A percentile compares a stretch with the other conserved stretches of the same genome.
Evolutionary conservation across 305 asterid species (phyloP).

Genomic region (Salvia sclarea): DNA sequence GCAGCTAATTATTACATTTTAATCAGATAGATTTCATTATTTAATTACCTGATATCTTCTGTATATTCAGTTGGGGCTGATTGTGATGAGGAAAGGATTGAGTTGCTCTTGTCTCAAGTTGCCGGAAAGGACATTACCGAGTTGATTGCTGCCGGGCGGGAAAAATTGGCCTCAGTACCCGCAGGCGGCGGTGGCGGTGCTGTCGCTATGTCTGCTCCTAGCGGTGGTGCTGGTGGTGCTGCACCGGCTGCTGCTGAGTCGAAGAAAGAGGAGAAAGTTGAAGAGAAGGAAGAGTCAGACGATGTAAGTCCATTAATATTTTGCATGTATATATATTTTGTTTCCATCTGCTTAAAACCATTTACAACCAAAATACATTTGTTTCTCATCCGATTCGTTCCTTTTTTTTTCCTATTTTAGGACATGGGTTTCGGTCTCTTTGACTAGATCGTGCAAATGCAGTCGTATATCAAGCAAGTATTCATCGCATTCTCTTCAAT

Average conservation of each 20-base stretch:
- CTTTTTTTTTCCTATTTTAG: constrained; percentile 33
- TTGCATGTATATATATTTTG: not conserved
- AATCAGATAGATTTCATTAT: too few relatives aligned
- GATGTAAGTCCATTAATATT: constrained; percentile 35
- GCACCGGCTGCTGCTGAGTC: constrained; percentile 55
- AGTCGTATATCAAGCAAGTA: not conserved
- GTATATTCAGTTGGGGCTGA: constrained; percentile 56
- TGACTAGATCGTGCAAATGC: constrained; percentile 30
- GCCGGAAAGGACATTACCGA: constrained; percentile 64
- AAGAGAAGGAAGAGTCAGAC: constrained; percentile 62
- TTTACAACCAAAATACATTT: not conserved
- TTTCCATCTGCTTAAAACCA: not conserved
- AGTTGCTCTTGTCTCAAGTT: constrained; percentile 52
- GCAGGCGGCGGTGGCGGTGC: constrained; percentile 68
- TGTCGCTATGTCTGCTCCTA: constrained; percentile 49
- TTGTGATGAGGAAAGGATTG: constrained; percentile 47
- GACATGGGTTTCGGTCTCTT: constrained; percentile 62
- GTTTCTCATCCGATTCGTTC: not conserved
- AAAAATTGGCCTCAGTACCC: constrained; percentile 66
- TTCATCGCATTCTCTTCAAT: constrained; percentile 6
- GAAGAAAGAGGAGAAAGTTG: constrained; percentile 63
- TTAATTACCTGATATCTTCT: not conserved
- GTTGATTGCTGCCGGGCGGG: constrained; percentile 66
- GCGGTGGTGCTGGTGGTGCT: constrained; percentile 41
- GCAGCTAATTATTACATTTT: not conserved